A percentile compares a stretch with the other conserved stretches of the same genome.
phyloP scores from a whole-genome alignment of 2,329 filamentous ascomycete genomes.

The Hymenoscyphus linearis region DNA sequence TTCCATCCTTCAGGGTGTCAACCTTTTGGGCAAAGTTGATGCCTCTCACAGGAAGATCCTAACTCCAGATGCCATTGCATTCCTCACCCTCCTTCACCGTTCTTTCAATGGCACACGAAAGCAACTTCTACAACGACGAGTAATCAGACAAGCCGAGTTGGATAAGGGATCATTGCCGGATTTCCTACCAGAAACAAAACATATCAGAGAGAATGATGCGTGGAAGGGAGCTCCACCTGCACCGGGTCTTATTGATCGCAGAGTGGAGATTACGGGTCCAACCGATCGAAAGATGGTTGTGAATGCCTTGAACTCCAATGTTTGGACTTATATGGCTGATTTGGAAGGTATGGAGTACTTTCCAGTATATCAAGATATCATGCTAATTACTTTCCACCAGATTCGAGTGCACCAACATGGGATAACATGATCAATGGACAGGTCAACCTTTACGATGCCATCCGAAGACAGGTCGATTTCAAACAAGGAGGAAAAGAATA shows the following conservation, averaged over 20 bases:
- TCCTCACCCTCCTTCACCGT: slow-evolving; percentile 89
- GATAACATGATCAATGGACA: slow-evolving; percentile 99
- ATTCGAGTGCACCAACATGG: slow-evolving; percentile 95
- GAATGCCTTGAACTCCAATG: slow-evolving; percentile 90
- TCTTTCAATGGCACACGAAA: slow-evolving; percentile 91
- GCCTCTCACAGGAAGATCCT: slow-evolving; percentile 85
- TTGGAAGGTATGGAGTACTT: slow-evolving; percentile 66
- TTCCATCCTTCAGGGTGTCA: slow-evolving; percentile 78
- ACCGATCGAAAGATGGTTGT: slow-evolving; percentile 99
- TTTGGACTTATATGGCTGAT: slow-evolving; percentile 99
- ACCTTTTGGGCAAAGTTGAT: slow-evolving; percentile 73
- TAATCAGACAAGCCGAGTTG: slow-evolving; percentile 83
- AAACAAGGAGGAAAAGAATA: slow-evolving; percentile 94
- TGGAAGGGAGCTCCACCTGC: slow-evolving; percentile 92
- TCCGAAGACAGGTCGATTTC: slow-evolving; percentile 91
- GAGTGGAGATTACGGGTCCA: slow-evolving; percentile 95
- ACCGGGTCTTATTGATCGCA: slow-evolving; percentile 85
- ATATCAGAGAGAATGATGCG: slow-evolving; percentile 87
- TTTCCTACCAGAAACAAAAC: slow-evolving; percentile 91
- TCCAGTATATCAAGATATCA: slow-evolving; percentile 7
- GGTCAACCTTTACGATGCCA: slow-evolving; percentile 94
- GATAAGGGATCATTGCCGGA: slow-evolving; percentile 85
- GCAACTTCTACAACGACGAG: slow-evolving; percentile 78
- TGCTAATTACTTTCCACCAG: slow-evolving; percentile 40
- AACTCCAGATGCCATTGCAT: slow-evolving; percentile 82